Base-by-base conservation (phyloP, 2,329 filamentous ascomycete species). In the Colletotrichum godetiae region DNA sequence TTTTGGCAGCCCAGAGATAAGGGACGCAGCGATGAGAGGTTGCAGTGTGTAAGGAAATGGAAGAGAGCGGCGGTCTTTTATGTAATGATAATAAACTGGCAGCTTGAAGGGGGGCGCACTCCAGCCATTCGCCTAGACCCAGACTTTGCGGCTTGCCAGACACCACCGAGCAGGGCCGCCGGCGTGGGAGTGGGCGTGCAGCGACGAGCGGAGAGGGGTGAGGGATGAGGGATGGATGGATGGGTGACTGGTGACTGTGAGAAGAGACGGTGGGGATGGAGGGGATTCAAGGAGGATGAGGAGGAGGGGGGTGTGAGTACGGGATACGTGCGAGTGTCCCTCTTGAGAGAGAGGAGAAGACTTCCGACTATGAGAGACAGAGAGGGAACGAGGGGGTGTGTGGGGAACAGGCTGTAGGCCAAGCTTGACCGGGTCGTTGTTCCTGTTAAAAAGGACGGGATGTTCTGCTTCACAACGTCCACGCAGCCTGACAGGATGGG, bases 41-140 rank as follows among this genome's bases (percentile, higher is more conserved):
- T 75, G 74, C 73, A 73, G 74, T 75, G 74, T 75, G 74, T 75
- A 75, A 75, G 66, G 73, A 75, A 70, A 73, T 75, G 62, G 73
- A 74, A 74, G 73, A 75, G 69, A 72, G 63, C 68, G 65, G 66
- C 65, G 68, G 74, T 71, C 68, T 75, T 75, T 75, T 75, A 75
- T 75, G 74, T 75, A 75, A 75, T 75, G 74, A 62, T 74, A 75
- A 75, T 74, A 74, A 69, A 73, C 70, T 69, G 70, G 59, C 65
- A 73, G 70, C 46, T 60, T 46, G 70, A 70, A 59, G 66, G 66
- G 70, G 70, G 70, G 55, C 66, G 42, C 70, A 59, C 70, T 65
- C 60, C 66, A 73, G 53, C 66, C 59, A 73, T 73, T 65, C 70
- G 70, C 66, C 70, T 61, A 73, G 70, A 73, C 66, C 70, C 66